These are phyloP conservation scores for Tetrapisispora nanseiensis DNA, from an alignment of 805 yeast genomes.

Conservation along the genomic window DNA sequence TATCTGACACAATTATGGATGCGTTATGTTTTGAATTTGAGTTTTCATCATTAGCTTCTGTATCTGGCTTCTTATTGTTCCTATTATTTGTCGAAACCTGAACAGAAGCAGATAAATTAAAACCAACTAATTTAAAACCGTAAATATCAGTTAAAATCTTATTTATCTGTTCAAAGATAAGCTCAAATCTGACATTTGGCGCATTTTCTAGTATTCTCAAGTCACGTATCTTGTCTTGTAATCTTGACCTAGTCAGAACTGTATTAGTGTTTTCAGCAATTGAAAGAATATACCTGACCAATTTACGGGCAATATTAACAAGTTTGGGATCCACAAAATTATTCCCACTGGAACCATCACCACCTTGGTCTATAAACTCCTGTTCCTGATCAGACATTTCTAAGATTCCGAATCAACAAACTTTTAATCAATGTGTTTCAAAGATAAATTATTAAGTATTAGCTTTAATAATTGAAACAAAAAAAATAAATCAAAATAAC, in stretches of 20 bases:
- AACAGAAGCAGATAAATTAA: no score
- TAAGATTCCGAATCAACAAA: no score
- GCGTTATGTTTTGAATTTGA: no score
- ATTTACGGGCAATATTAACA: constrained; percentile 9
- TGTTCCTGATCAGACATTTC: neutral
- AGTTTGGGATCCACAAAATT: neutral
- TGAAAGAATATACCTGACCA: constrained; percentile 19
- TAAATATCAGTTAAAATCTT: constrained; percentile 17
- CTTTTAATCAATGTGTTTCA: no score
- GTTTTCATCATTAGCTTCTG: neutral
- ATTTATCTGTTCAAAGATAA: constrained; percentile 12
- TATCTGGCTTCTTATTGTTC: neutral
- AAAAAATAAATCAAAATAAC: no score
- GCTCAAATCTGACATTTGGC: constrained; percentile 7
- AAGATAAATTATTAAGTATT: no score
- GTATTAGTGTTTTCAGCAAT: constrained; percentile 18
- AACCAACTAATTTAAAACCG: constrained; percentile 20
- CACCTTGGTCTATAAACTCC: no score
- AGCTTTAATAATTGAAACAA: no score
- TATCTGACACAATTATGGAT: constrained; percentile 3
- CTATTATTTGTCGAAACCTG: constrained; percentile 7
- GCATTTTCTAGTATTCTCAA: constrained; percentile 14
- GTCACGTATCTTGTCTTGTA: constrained; percentile 16
- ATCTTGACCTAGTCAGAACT: constrained; percentile 14
- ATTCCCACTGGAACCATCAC: neutral